phyloP scores from a whole-genome alignment of 352 stramenopile genomes.

The Peronospora destructor region DNA sequence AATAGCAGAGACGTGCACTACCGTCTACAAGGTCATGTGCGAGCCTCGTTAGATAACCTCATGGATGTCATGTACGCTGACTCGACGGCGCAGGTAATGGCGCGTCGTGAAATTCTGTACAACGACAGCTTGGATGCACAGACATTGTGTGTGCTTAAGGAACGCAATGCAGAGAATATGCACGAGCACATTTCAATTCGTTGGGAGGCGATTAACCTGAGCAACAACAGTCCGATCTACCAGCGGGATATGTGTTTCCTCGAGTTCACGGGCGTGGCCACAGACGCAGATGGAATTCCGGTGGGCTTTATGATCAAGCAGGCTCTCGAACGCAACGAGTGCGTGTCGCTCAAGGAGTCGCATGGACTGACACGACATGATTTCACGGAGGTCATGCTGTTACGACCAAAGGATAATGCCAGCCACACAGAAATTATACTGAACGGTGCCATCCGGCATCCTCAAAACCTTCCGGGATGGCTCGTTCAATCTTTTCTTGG shows the following conservation, averaged over 20 bases:
- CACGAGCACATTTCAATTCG: conserved; percentile 64
- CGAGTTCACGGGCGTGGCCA: conserved; percentile 60
- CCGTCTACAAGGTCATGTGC: conserved; percentile 48
- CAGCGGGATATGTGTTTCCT: conserved; percentile 64
- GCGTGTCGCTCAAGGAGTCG: conserved; percentile 50
- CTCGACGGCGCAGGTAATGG: conserved; percentile 33
- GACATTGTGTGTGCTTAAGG: conserved; percentile 48
- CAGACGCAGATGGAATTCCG: conserved; percentile 42
- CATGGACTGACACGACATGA: conserved; percentile 51
- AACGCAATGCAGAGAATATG: conserved; percentile 35
- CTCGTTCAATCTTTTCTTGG: conserved; percentile 39
- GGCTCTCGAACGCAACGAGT: conserved; percentile 49
- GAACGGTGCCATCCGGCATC: conserved; percentile 36
- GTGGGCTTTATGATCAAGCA: conserved; percentile 62
- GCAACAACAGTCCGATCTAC: conserved; percentile 38
- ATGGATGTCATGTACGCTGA: conserved; percentile 61
- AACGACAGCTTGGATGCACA: conserved; percentile 54
- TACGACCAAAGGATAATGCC: conserved; percentile 34
- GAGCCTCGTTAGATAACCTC: conserved; percentile 46
- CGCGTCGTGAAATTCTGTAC: conserved; percentile 47
- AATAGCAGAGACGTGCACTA: conserved; percentile 38
- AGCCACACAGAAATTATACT: conserved; percentile 53
- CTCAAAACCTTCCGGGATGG: conserved; percentile 34
- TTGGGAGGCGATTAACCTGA: conserved; percentile 62
- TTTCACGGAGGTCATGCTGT: conserved; percentile 45